Base-by-base conservation (phyloP, 345 rosid species). In the Eucalyptus erythrocorys region DNA sequence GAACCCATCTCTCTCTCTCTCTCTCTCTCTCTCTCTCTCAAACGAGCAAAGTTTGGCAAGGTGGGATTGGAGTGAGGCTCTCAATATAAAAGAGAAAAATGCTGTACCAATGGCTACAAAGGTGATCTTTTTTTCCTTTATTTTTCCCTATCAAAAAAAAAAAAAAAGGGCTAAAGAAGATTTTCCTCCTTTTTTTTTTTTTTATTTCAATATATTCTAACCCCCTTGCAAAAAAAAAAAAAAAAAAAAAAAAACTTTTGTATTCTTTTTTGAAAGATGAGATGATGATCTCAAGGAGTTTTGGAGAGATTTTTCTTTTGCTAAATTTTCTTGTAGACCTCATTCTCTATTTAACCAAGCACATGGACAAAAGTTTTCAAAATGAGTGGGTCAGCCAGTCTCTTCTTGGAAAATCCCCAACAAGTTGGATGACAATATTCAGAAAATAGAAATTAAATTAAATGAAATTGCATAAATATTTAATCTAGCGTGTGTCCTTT, bases 331-430 rank as follows among this genome's bases (percentile, higher is more conserved):
- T 43, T 89, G 91, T 90, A 90, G 94, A 88, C 92, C 93, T 93
- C 94, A 88, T 91, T 89, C 92, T 88, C 71, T 93, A 93, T 92
- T 82, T 91, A 93, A 91, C 94, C 95, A 92, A 91, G 92, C 96
- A 93, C 94, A 91, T 89, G 93, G 90, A 88, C 86, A 91, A 88
- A 91, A 90, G 87, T 43, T 88, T 71, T 85, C 66, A 84, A 89
- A 76, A 88, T 59, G 87, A 88, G 93, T 87, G 92, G 92, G 94
- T 92, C 94, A 91, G 42, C 90, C 87, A 64, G 87, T 89, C 90
- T 88, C 93, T 90, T 90, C 91, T 94, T 92, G 91, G 94, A 93
- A 92, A 95, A 93, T 90, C 94, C 93, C 95, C 84, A 93, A 92
- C 98, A 93, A 94, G 94, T 93, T 95, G 93, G 96, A 94, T 95